phyloP scores from a whole-genome alignment of 1,139 yeast genomes.

The Saccharomyces hybrid region DNA sequence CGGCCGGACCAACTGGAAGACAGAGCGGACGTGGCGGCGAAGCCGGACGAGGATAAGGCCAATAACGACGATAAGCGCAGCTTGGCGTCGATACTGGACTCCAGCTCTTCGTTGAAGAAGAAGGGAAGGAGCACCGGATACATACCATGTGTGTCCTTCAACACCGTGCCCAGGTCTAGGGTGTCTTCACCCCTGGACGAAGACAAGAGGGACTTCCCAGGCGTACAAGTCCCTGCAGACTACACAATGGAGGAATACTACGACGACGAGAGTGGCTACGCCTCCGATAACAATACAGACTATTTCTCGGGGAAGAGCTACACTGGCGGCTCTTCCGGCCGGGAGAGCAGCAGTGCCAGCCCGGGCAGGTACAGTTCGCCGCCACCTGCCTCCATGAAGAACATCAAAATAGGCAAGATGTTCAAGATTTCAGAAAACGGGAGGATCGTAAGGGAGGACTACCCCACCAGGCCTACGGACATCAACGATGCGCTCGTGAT shows the following conservation, averaged over 20 bases:
- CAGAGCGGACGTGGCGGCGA: background rate
- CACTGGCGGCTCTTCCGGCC: background rate
- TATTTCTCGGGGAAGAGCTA: constrained; percentile 8
- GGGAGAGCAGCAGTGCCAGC: background rate
- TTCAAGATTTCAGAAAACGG: constrained; percentile 22
- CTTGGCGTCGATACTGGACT: background rate
- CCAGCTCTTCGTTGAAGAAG: background rate
- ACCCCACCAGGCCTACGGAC: constrained; percentile 30
- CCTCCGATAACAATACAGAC: constrained; percentile 8
- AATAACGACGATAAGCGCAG: background rate
- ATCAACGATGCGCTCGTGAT: constrained; percentile 26
- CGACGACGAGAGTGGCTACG: constrained; percentile 20
- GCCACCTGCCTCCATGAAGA: constrained; percentile 6
- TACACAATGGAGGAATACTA: constrained; percentile 25
- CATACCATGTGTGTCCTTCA: constrained; percentile 28
- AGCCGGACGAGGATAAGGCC: background rate
- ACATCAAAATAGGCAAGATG: constrained; percentile 8
- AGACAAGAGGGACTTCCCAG: constrained; percentile 16
- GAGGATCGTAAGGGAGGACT: constrained; percentile 28
- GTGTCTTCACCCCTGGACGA: constrained; percentile 17
- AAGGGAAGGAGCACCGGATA: constrained; percentile 4
- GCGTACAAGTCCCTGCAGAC: constrained; percentile 19
- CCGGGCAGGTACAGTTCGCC: constrained; percentile 1
- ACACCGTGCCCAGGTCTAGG: constrained; percentile 28
- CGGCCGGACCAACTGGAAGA: background rate